Conservation (phyloP, 2,329 filamentous ascomycete species). For the Rhynchosporium secalis region DNA sequence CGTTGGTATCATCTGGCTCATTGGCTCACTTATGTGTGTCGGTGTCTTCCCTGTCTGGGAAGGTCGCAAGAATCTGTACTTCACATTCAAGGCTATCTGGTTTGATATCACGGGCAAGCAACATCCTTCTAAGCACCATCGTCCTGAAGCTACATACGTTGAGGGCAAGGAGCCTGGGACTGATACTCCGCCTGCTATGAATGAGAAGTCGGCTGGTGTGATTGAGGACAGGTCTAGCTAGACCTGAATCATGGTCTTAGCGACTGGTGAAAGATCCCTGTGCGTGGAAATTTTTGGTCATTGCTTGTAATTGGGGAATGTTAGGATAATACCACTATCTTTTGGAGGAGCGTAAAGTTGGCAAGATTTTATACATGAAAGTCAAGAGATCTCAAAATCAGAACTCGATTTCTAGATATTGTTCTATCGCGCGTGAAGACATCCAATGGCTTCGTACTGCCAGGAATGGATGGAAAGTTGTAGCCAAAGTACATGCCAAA, state of each 20-base stretch:
- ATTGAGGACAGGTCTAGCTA: slow-evolving; percentile 19
- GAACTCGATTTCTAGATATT: neutral
- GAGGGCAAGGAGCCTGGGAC: slow-evolving; percentile 34
- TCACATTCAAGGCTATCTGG: slow-evolving; percentile 62
- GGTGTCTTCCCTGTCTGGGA: slow-evolving; percentile 82
- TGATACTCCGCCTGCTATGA: slow-evolving; percentile 28
- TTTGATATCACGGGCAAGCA: slow-evolving; percentile 55
- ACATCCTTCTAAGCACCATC: slow-evolving; percentile 35
- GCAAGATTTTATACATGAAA: neutral
- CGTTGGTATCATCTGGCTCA: slow-evolving; percentile 78
- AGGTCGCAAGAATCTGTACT: slow-evolving; percentile 64
- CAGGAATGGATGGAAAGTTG: too few relatives aligned
- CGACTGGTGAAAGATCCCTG: neutral
- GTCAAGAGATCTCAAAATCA: slow-evolving; percentile 1
- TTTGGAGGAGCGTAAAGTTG: neutral
- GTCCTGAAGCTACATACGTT: slow-evolving; percentile 32
- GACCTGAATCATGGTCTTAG: neutral
- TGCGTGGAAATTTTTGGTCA: neutral
- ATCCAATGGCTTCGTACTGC: too few relatives aligned
- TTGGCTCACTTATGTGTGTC: slow-evolving; percentile 69
- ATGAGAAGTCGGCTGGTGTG: slow-evolving; percentile 26
- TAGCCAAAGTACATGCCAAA: too few relatives aligned
- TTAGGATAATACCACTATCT: slow-evolving; percentile 8
- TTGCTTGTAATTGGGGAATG: neutral
- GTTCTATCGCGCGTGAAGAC: neutral